Evolutionary conservation across 2,329 filamentous ascomycete species (phyloP).

Genomic region (Truncatella angustata): DNA sequence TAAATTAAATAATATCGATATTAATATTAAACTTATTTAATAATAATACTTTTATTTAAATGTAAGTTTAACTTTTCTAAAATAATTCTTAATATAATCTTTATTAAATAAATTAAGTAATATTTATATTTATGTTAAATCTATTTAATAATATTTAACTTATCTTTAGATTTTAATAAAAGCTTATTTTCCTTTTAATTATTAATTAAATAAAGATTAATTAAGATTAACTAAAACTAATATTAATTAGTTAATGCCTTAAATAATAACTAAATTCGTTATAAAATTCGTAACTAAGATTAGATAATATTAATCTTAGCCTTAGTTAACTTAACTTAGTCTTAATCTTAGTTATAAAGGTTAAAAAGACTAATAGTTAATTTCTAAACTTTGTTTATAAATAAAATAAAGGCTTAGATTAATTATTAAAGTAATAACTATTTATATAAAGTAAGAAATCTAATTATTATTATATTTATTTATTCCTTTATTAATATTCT

Average conservation of each 20-base stretch:
- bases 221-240: background rate
- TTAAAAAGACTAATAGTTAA: background rate
- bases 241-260: background rate
- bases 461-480: background rate
- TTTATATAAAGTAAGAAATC: constrained; percentile 3
- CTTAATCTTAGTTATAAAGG: background rate
- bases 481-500: constrained; percentile 7
- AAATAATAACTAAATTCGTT: background rate
- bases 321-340: too few species aligned
- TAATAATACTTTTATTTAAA: too few species aligned
- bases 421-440: constrained; percentile 2
- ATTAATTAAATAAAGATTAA: background rate
- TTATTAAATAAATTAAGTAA: background rate
- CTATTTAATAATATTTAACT: background rate
- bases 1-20: too few species aligned
- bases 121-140: background rate
- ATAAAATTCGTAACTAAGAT: too few species aligned
- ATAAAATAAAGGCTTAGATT: too few species aligned
- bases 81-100: too few species aligned
- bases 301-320: too few species aligned
- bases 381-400: too few species aligned
- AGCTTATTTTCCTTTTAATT: background rate
- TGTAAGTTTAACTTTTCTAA: too few species aligned
- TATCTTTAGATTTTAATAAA: background rate
- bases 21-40: too few species aligned